Percentiles rank a stretch among this genome's conserved stretches.
Evolutionary conservation across 1,284 basidiomycete genomes (phyloP).

Genomic region (Ceratobasidium sp.): DNA sequence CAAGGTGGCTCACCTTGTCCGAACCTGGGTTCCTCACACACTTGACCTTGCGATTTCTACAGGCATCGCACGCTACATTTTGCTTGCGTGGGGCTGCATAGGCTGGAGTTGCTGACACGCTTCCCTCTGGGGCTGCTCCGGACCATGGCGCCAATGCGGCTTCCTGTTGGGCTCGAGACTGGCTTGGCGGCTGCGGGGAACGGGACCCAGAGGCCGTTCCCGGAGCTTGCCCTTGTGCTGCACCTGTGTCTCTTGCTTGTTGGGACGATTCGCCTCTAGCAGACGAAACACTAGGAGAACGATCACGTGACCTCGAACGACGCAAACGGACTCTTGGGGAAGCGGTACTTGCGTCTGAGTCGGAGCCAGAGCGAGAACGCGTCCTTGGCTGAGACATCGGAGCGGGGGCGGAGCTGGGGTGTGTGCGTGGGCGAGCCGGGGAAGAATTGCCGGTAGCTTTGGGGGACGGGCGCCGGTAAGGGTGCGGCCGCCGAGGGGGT

Average conservation of each 20-base stretch:
- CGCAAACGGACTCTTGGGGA: constrained; percentile 42
- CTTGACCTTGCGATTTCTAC: constrained; percentile 86
- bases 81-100: constrained; percentile 81
- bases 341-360: constrained; percentile 22
- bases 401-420: background rate
- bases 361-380: constrained; percentile 37
- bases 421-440: constrained; percentile 14
- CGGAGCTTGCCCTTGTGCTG: background rate
- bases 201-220: constrained; percentile 11
- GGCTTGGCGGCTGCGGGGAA: background rate
- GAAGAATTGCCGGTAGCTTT: constrained; percentile 30
- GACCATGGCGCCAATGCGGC: background rate
- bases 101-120: background rate
- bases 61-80: constrained; percentile 91
- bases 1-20: constrained; percentile 70
- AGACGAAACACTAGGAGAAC: constrained; percentile 6
- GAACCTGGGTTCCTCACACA: constrained; percentile 81
- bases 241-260: background rate
- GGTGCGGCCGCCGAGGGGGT: constrained; percentile 13
- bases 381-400: constrained; percentile 19
- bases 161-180: background rate
- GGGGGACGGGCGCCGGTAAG: constrained; percentile 28
- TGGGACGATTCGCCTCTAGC: constrained; percentile 14
- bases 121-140: background rate
- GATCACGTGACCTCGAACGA: constrained; percentile 40